Percentiles rank a stretch among this genome's conserved stretches.
phyloP scores from a whole-genome alignment of 148 eudicot genomes.

The Rhododendron mucronatum region DNA sequence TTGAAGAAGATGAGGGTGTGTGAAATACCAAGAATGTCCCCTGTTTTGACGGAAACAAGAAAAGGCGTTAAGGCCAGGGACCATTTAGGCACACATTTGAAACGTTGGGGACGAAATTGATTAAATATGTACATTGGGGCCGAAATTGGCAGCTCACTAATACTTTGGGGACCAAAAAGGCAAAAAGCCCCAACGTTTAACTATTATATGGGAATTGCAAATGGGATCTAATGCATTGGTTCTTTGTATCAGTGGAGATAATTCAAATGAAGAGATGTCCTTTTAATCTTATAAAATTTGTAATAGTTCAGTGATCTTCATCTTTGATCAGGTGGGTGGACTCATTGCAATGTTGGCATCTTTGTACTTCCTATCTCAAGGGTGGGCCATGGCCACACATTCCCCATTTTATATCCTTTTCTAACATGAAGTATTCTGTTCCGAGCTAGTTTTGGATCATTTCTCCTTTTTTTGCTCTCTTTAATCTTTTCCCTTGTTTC shows the following conservation, averaged over 20 bases:
- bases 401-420: slow-evolving; percentile 91
- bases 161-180: too few species aligned
- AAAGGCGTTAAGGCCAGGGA: too few species aligned
- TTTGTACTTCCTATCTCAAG: slow-evolving; percentile 82
- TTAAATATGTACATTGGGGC: too few species aligned
- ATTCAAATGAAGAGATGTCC: neutral
- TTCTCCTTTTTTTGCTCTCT: neutral
- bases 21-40: too few species aligned
- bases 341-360: slow-evolving; percentile 81
- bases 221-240: slow-evolving; percentile 2
- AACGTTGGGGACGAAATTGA: too few species aligned
- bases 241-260: neutral
- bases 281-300: neutral
- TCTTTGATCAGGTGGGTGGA: slow-evolving; percentile 68
- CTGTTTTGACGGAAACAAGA: too few species aligned
- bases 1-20: too few species aligned
- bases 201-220: neutral
- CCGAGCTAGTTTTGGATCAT: neutral
- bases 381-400: slow-evolving; percentile 87
- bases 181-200: neutral
- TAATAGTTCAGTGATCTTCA: slow-evolving; percentile 6
- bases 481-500: slow-evolving; percentile 6
- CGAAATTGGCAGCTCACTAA: too few species aligned
- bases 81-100: too few species aligned
- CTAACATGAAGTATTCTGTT: neutral